Base-by-base conservation (phyloP, 768 basidiomycete genomes). In the Termitomyces eurrhizus region DNA sequence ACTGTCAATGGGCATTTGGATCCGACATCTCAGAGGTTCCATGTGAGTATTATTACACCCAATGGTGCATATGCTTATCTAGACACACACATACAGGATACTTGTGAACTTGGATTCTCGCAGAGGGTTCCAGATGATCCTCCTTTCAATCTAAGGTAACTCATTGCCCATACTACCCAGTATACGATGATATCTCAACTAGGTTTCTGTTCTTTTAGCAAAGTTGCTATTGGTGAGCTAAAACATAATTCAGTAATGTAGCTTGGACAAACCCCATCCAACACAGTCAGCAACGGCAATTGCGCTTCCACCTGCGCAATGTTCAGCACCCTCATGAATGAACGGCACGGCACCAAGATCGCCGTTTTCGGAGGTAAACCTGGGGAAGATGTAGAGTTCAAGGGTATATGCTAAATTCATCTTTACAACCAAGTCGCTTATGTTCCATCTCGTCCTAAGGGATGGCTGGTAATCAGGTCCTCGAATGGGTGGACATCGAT, bases 221-320 rank as follows among this genome's bases (percentile, higher is more conserved):
- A 80, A 56, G 73, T 80, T 29, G 79, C 77, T 4, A 80, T 81
- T 33, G 78, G 78, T 81, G 64, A 57, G 73, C 64, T 26, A 14
- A 42, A 18, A 2, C n/a, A 39, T 45, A 18, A 14, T 37, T 24
- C 39, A 37, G 37, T 36, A 35, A 12, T 12, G 7, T 16, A 53
- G n/a, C 13, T 37, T 12, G 53, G 7, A 32, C 18, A 16, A 51
- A 41, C 29, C 46, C 24, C 16, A 35, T 52, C 45, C n/a, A 4
- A 33, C 16, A 21, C 48, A 78, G 79, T 79, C 45, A 74, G 64
- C 65, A 79, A 80, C 49, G 77, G 74, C 13, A 73, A 76, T 39
- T 87, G 85, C 62, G 84, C 84, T 7, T 85, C 83, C 5, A 86
- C 86, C 1, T 86, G 86, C 61, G 82, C 85, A 0, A 80, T 85